A percentile compares a stretch with the other conserved stretches of the same genome.
phyloP scores from a whole-genome alignment of 768 basidiomycete species.

The Trametes meyenii region DNA sequence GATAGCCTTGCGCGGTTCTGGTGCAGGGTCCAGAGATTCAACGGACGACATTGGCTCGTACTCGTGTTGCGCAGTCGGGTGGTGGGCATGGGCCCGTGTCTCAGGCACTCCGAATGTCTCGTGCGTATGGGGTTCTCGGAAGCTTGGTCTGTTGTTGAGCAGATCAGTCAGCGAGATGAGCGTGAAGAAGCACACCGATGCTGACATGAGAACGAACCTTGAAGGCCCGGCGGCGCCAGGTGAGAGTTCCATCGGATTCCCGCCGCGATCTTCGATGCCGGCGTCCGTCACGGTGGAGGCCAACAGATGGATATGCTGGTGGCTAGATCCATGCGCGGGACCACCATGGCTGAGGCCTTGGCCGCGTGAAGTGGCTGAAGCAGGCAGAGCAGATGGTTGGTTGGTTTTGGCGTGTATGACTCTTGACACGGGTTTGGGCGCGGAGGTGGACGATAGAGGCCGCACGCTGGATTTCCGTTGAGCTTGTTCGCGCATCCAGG shows the following conservation, averaged over 20 bases:
- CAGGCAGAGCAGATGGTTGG: too few relatives aligned
- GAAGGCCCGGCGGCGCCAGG: constrained; percentile 3
- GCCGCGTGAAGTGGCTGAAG: too few relatives aligned
- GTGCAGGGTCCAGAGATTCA: too few relatives aligned
- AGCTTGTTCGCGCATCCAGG: background rate
- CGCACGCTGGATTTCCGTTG: background rate
- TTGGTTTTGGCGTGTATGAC: background rate
- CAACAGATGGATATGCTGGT: background rate
- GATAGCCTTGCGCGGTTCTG: background rate
- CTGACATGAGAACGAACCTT: constrained; percentile 22
- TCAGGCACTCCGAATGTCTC: background rate
- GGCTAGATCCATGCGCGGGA: background rate
- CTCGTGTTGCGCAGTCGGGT: too few relatives aligned
- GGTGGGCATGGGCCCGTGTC: background rate
- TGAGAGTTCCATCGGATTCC: background rate
- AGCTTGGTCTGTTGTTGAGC: background rate
- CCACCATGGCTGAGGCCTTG: background rate
- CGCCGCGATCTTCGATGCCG: constrained; percentile 1
- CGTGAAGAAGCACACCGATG: background rate
- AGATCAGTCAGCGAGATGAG: constrained; percentile 6
- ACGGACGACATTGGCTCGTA: too few relatives aligned
- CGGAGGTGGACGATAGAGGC: background rate
- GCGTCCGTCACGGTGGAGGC: background rate
- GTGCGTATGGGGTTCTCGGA: background rate
- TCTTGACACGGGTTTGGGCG: background rate